Conservation (phyloP, 306 rosid genomes). For the Cucumis cinereus region DNA sequence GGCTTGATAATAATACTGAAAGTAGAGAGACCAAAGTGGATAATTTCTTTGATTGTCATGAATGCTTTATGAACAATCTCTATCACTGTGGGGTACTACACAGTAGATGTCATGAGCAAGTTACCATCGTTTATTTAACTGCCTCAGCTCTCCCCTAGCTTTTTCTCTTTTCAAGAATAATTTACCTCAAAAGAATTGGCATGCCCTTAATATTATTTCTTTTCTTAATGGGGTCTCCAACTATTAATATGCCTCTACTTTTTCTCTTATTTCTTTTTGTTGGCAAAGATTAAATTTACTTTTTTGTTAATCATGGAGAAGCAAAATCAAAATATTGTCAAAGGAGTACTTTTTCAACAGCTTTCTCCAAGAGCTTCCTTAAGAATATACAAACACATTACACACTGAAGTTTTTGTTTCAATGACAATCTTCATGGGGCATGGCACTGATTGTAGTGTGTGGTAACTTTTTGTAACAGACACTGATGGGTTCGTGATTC, state of each 20-base stretch:
- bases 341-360: neutral
- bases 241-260: neutral
- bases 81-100: neutral
- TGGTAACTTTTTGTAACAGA: conserved; percentile 29
- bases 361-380: neutral
- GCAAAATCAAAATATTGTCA: neutral
- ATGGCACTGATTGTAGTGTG: neutral
- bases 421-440: neutral
- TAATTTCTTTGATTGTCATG: neutral
- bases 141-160: neutral
- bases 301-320: neutral
- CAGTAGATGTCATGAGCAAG: neutral
- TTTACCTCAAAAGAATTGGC: neutral
- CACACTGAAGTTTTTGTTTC: neutral
- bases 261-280: neutral
- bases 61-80: neutral
- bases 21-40: neutral
- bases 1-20: too few relatives aligned
- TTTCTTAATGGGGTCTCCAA: neutral
- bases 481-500: conserved; percentile 92
- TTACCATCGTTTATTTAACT: neutral
- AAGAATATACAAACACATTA: neutral
- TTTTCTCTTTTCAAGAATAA: neutral
- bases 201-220: neutral
- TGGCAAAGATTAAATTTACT: neutral